Conservation (phyloP, 176 grass and related monocot species). For the Luzula sylvatica region DNA sequence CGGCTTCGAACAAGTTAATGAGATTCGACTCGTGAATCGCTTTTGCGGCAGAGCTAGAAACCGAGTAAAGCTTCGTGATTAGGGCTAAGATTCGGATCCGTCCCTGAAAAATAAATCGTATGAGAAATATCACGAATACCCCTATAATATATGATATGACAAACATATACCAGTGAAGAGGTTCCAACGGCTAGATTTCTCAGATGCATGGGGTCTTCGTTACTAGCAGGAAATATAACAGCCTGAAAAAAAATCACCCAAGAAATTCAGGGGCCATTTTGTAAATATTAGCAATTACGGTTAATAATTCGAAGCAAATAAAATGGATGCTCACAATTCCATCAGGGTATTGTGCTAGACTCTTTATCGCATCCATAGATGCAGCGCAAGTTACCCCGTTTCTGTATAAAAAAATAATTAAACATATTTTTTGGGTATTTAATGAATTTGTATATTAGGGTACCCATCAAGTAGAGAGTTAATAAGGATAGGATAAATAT, state of each 20-base stretch:
- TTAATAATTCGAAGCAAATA: too few relatives aligned
- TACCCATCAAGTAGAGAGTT: conserved; percentile 85
- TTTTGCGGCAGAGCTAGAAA: conserved; percentile 49
- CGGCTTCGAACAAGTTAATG: conserved; percentile 72
- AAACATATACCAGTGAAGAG: conserved; percentile 52
- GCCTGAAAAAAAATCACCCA: conserved; percentile 29
- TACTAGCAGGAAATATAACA: conserved; percentile 62
- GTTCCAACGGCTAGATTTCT: conserved; percentile 51
- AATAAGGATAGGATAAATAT: conserved; percentile 68
- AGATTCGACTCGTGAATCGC: conserved; percentile 54
- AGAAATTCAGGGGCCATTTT: neutral
- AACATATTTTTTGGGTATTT: neutral
- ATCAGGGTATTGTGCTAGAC: conserved; percentile 52
- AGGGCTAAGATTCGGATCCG: conserved; percentile 67
- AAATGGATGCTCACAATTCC: conserved; percentile 53
- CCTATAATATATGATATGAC: too few relatives aligned
- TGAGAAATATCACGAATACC: neutral
- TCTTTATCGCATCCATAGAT: conserved; percentile 39
- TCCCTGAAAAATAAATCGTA: conserved; percentile 33
- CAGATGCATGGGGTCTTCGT: conserved; percentile 47
- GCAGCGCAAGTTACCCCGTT: conserved; percentile 60
- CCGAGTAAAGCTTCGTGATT: conserved; percentile 67
- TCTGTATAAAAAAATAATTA: conserved; percentile 27
- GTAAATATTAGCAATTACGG: neutral
- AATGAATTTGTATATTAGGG: too few relatives aligned